Conservation (phyloP, 2,329 filamentous ascomycete species). For the Fusarium armeniacum region DNA sequence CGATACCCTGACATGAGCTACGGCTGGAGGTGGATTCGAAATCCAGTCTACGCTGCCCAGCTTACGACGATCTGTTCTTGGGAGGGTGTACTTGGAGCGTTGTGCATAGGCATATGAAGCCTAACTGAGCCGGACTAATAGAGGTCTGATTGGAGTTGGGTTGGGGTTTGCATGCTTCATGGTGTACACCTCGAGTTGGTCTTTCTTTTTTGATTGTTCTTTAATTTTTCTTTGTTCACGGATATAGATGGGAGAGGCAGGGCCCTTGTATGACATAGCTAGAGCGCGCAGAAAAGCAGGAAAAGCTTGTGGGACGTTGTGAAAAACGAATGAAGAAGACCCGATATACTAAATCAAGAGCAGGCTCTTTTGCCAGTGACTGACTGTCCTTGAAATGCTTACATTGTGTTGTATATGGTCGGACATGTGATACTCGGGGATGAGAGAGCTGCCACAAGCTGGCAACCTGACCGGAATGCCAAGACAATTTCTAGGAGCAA, state of each 20-base stretch:
- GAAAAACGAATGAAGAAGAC: conserved; percentile 26
- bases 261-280: conserved; percentile 47
- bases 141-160: conserved; percentile 50
- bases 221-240: conserved; percentile 44
- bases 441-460: not conserved
- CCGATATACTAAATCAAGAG: conserved; percentile 27
- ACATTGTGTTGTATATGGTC: not conserved
- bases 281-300: conserved; percentile 44
- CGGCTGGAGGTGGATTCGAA: conserved; percentile 19
- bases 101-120: conserved; percentile 47
- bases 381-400: not conserved
- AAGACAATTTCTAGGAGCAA: not conserved
- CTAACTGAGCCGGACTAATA: conserved; percentile 51
- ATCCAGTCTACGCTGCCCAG: conserved; percentile 28
- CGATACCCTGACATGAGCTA: conserved; percentile 47
- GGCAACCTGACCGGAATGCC: no score
- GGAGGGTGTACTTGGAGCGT: conserved; percentile 51
- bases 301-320: conserved; percentile 13
- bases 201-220: conserved; percentile 41
- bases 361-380: not conserved
- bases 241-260: conserved; percentile 44
- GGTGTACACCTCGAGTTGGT: conserved; percentile 42
- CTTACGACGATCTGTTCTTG: conserved; percentile 47
- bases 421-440: not conserved
- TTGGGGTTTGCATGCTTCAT: conserved; percentile 45